Base-by-base conservation (phyloP, 2,329 filamentous ascomycete genomes). In the Alternaria infectoria region DNA sequence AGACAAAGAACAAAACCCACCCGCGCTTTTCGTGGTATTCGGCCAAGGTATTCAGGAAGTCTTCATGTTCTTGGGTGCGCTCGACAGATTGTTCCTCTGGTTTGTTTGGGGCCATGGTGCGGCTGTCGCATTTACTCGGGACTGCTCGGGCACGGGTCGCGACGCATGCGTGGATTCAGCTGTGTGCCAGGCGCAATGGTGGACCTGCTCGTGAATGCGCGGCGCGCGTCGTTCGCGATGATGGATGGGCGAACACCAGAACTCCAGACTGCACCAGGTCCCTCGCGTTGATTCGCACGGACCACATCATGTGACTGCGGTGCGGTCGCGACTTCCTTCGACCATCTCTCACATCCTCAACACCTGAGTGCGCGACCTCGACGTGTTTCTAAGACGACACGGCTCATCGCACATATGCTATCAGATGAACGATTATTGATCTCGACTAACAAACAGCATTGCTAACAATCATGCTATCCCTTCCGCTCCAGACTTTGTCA, bases 11-110 rank as follows among this genome's bases (percentile, higher is more conserved):
- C 13, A 64, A 55, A 17, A 79, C 83, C 32, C 71, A 87, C 86
- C 93, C 93, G 81, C 93, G 88, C 79, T 92, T 88, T 72, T 90
- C 86, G 80, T 96, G 93, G 77, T 93, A 96, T 50, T 85, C 88
- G 54, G 85, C 86, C 60, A 96, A 83, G 74, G 90, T 89, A 70
- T 87, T 84, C 75, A 96, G 91, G 79, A 97, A 96, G 46, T 91
- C 89, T 59, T 90, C 87, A 80, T 93, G 93, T 81, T 96, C 92
- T 54, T 87, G 70, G 10, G 81, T 82, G 70, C 75, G 80, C 67
- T 86, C 84, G 69, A 85, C 80, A 61, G 81, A 83, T 64, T 80
- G 74, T 61, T 84, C 84, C 66, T 79, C 71, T 52, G 73, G 79
- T 64, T 70, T 75, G 70, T 70, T 78, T 58, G 83, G 83, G 69